Base-by-base conservation (phyloP, 306 rosid genomes). In the Benincasa hispida region DNA sequence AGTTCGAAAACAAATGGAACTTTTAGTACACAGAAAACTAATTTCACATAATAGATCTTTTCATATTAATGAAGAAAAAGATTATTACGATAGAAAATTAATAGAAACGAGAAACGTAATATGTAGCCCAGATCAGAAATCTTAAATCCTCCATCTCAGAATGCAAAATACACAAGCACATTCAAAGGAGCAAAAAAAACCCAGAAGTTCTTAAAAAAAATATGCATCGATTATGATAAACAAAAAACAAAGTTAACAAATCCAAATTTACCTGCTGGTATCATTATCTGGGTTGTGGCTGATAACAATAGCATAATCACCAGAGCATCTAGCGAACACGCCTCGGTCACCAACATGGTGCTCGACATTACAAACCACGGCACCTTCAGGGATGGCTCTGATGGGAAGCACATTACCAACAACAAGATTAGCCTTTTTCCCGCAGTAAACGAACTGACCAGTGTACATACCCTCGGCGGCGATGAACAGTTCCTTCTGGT, bases 401-500 rank as follows among this genome's bases (percentile, higher is more conserved):
- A 77, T 3, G 35, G 80, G 80, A 6, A 77, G 72, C 25, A 77
- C 80, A 39, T 77, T 77, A 17, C 80, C 80, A 12, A 77, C 80
- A 14, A 77, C 58, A 22, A 77, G 80, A 17, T 77, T 77, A 17
- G 80, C 80, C 68, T 77, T 77, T 62, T 77, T 77, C 9, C 80
- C 80, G 13, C 80, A 77, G 80, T 77, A 77, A 19, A 77, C 48
- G 13, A 65, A 77, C 32, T 77, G 80, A 5, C 80, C 80, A 6
- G 80, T 63, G 75, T 62, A 77, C 80, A 77, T 77, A 28, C 80
- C 80, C 75, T 77, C 80, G 4, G 80, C 80, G 13, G 80, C 80
- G 19, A 77, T 42, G 53, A 77, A 77, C 0, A 77, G 74, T n/a
- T 77, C 80, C 32, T 77, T 77, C 63, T 77, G 80, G 62, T 77